Evolutionary conservation across 2,329 filamentous ascomycete species (phyloP).

Genomic region (Herpotrichia juniperi): DNA sequence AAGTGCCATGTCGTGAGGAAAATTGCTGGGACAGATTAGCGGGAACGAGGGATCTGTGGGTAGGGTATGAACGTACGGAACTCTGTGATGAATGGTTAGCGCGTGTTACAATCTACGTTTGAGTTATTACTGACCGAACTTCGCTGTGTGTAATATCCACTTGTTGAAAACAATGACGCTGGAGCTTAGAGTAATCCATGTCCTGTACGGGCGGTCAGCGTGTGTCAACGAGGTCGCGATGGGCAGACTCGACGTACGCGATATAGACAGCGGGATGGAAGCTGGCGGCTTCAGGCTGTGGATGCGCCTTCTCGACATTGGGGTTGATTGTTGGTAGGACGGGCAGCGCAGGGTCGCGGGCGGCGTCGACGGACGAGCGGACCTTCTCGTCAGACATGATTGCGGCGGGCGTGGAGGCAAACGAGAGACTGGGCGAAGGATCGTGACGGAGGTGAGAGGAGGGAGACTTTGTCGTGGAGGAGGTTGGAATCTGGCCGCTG

Average conservation of each 20-base stretch:
- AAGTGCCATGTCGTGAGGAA: slow-evolving; percentile 92
- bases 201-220: slow-evolving; percentile 57
- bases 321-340: slow-evolving; percentile 84
- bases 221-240: slow-evolving; percentile 4
- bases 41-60: slow-evolving; percentile 22
- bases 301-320: slow-evolving; percentile 71
- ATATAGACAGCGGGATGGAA: slow-evolving; percentile 90
- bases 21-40: slow-evolving; percentile 62
- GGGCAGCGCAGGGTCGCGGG: slow-evolving; percentile 64
- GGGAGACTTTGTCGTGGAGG: neutral
- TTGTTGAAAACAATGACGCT: slow-evolving; percentile 99
- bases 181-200: slow-evolving; percentile 92
- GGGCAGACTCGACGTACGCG: slow-evolving; percentile 59
- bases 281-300: slow-evolving; percentile 60
- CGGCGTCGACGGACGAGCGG: slow-evolving; percentile 78
- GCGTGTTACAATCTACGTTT: slow-evolving; percentile 6
- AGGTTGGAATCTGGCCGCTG: slow-evolving; percentile 2
- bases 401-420: slow-evolving; percentile 30
- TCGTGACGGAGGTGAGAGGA: slow-evolving; percentile 16
- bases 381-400: slow-evolving; percentile 77
- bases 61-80: slow-evolving; percentile 51
- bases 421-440: slow-evolving; percentile 23
- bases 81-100: slow-evolving; percentile 43
- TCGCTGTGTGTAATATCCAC: slow-evolving; percentile 86
- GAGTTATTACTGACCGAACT: slow-evolving; percentile 71